Conservation (phyloP, 169 alveolate genomes). For the Blepharisma undulans region DNA sequence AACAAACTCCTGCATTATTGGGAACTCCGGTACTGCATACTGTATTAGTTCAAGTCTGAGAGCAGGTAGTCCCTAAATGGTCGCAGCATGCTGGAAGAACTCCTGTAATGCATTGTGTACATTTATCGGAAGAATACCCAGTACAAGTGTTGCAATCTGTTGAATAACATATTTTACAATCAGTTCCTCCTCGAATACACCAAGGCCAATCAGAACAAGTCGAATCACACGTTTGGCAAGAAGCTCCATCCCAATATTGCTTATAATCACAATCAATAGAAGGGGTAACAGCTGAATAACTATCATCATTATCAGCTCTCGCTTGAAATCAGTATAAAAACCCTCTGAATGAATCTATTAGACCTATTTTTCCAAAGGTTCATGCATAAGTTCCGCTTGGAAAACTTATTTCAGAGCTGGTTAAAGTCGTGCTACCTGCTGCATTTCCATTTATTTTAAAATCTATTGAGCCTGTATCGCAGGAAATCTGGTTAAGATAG, state of each 20-base stretch:
- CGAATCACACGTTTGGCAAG: neutral
- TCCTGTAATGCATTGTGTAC: neutral
- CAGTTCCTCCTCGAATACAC: neutral
- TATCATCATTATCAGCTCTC: neutral
- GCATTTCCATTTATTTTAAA: too few species aligned
- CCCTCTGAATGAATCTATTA: neutral
- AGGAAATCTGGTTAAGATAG: neutral
- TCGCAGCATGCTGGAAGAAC: neutral
- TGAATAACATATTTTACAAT: neutral
- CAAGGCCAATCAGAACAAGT: slow-evolving; percentile 18
- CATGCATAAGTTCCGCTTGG: neutral
- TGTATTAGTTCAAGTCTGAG: neutral
- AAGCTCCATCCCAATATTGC: neutral
- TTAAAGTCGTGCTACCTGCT: neutral
- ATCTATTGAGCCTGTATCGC: neutral
- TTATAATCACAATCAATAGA: neutral
- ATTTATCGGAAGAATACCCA: neutral
- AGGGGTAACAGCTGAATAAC: neutral
- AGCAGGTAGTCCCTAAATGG: neutral
- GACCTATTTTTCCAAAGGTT: neutral
- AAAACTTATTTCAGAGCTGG: neutral
- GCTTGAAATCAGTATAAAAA: neutral
- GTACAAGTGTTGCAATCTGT: neutral
- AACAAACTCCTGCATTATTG: neutral
- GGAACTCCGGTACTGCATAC: neutral